Percentiles rank a stretch among this genome's conserved stretches.
Conservation (phyloP, 208 protist genomes). For the Acanthamoeba sp. region DNA sequence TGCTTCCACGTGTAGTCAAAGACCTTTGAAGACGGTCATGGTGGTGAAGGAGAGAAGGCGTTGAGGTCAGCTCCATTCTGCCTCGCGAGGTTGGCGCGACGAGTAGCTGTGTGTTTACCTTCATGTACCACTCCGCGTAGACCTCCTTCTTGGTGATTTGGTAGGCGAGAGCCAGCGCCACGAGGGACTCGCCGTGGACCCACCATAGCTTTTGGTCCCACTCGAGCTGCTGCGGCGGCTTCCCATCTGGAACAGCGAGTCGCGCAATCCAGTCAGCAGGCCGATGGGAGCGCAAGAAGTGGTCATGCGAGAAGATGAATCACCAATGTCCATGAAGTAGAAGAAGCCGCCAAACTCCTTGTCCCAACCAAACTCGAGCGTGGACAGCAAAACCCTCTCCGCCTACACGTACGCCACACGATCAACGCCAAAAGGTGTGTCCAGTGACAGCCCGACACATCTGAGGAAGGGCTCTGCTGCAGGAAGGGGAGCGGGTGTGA, state of each 20-base stretch:
- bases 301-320: neutral
- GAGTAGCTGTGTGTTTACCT: neutral
- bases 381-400: neutral
- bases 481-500: neutral
- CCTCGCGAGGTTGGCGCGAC: no score
- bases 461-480: no score
- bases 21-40: neutral
- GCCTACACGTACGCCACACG: neutral
- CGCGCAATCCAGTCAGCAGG: neutral
- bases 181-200: conserved; percentile 57
- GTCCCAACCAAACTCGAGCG: conserved; percentile 69
- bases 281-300: neutral
- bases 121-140: conserved; percentile 40
- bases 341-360: conserved; percentile 65
- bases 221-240: conserved; percentile 69
- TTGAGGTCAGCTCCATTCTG: no score
- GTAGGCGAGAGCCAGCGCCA: conserved; percentile 18
- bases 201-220: conserved; percentile 76
- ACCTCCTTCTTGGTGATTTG: neutral
- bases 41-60: neutral
- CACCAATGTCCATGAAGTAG: conserved; percentile 69
- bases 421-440: neutral
- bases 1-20: conserved; percentile 12
- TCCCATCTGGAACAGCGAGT: neutral
- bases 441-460: no score